Evolutionary conservation across 106 monocot genomes (phyloP).

Genomic region (Hemerocallis citrina): DNA sequence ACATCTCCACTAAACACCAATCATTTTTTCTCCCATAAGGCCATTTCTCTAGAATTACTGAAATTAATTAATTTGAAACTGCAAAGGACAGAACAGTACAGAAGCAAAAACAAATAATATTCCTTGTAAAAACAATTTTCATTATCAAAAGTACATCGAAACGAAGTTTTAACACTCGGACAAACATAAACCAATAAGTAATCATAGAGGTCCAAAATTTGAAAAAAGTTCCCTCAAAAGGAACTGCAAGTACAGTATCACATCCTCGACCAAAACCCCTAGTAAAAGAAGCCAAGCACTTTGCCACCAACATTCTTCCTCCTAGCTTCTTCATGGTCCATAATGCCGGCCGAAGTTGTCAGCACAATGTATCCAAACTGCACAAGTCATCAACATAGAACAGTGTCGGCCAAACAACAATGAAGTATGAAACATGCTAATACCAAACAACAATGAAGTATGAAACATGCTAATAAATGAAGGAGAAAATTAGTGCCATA

Average conservation of each 20-base stretch:
- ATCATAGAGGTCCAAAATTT: not conserved
- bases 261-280: not conserved
- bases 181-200: not conserved
- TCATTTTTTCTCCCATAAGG: no score
- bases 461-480: not conserved
- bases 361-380: conserved; percentile 19
- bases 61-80: no score
- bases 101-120: not conserved
- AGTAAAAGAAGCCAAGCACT: conserved; percentile 22
- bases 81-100: not conserved
- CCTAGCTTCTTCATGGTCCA: conserved; percentile 23
- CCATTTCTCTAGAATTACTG: no score
- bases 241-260: not conserved
- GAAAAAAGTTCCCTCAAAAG: not conserved
- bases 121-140: not conserved
- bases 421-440: not conserved
- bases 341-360: conserved; percentile 18
- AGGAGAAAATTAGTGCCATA: no score
- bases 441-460: not conserved
- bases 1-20: no score
- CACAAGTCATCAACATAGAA: not conserved
- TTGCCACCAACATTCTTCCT: conserved; percentile 22
- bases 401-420: not conserved
- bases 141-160: not conserved
- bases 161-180: not conserved